Percentiles rank a stretch among this genome's conserved stretches.
These are phyloP conservation scores for Trametes meyenii DNA, from an alignment of 768 basidiomycete species.

Conservation along the genomic window DNA sequence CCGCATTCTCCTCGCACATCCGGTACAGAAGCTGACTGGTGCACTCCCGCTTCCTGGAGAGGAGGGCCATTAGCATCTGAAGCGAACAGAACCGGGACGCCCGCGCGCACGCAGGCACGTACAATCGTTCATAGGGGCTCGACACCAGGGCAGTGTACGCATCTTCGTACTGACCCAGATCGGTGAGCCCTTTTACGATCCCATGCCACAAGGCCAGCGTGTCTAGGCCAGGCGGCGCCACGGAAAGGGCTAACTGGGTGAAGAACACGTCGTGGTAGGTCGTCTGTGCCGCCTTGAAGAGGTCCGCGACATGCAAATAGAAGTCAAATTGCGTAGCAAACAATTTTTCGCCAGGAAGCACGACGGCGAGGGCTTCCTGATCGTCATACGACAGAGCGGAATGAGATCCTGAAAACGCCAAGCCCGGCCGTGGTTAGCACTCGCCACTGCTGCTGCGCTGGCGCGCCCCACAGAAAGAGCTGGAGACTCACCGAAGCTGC, in stretches of 20 bases:
- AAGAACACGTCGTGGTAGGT: constrained; percentile 72
- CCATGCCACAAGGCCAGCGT: constrained; percentile 77
- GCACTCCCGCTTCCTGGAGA: constrained; percentile 75
- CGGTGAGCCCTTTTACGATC: constrained; percentile 74
- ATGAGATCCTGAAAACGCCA: constrained; percentile 43
- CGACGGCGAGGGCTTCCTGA: constrained; percentile 57
- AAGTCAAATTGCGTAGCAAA: constrained; percentile 70
- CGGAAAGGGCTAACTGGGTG: constrained; percentile 78
- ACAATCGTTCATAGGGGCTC: constrained; percentile 79
- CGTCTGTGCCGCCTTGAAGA: constrained; percentile 65
- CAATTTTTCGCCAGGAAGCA: constrained; percentile 60
- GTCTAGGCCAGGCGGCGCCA: constrained; percentile 53
- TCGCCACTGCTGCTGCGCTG: constrained; percentile 2
- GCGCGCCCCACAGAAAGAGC: constrained; percentile 2
- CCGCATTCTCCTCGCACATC: constrained; percentile 90
- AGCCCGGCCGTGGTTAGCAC: too few relatives aligned
- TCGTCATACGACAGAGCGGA: constrained; percentile 61
- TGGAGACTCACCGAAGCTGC: constrained; percentile 65
- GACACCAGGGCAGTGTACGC: constrained; percentile 82
- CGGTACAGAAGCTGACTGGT: constrained; percentile 81
- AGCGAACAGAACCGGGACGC: background rate
- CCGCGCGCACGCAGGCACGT: constrained; percentile 39
- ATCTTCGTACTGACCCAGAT: constrained; percentile 78
- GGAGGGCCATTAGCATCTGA: background rate
- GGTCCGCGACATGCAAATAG: constrained; percentile 73